These are phyloP conservation scores for Populus simonii DNA, from an alignment of 345 rosid species.

Conservation along the genomic window DNA sequence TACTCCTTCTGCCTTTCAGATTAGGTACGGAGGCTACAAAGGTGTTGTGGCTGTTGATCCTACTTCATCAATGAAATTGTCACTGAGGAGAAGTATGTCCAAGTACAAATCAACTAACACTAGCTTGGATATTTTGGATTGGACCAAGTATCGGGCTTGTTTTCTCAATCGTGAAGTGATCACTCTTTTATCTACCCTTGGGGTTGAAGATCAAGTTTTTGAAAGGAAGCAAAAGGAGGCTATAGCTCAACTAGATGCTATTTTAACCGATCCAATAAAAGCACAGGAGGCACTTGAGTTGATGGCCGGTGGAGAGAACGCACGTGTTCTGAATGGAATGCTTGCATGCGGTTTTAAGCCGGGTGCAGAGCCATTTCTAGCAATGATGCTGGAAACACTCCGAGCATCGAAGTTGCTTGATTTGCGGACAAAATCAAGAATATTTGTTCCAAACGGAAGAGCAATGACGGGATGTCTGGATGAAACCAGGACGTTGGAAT, in stretches of 20 bases:
- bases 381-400: constrained; percentile 24
- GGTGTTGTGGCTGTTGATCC: constrained; percentile 78
- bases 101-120: constrained; percentile 33
- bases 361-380: constrained; percentile 20
- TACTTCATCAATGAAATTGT: constrained; percentile 39
- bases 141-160: constrained; percentile 54
- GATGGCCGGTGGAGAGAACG: constrained; percentile 22
- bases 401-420: constrained; percentile 21
- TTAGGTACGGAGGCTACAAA: constrained; percentile 51
- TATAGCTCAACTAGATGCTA: constrained; percentile 10
- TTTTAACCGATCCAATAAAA: constrained; percentile 12
- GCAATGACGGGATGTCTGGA: constrained; percentile 34
- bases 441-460: constrained; percentile 23
- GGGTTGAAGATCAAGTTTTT: constrained; percentile 25
- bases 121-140: constrained; percentile 45
- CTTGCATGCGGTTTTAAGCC: constrained; percentile 18
- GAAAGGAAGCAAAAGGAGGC: constrained; percentile 20
- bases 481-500: constrained; percentile 26
- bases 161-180: constrained; percentile 59
- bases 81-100: constrained; percentile 37
- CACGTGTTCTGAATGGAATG: constrained; percentile 15
- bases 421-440: constrained; percentile 17
- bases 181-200: constrained; percentile 57
- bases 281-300: constrained; percentile 21
- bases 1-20: constrained; percentile 42